Base-by-base conservation (phyloP, 495 filamentous ascomycete genomes). In the Evernia prunastri region DNA sequence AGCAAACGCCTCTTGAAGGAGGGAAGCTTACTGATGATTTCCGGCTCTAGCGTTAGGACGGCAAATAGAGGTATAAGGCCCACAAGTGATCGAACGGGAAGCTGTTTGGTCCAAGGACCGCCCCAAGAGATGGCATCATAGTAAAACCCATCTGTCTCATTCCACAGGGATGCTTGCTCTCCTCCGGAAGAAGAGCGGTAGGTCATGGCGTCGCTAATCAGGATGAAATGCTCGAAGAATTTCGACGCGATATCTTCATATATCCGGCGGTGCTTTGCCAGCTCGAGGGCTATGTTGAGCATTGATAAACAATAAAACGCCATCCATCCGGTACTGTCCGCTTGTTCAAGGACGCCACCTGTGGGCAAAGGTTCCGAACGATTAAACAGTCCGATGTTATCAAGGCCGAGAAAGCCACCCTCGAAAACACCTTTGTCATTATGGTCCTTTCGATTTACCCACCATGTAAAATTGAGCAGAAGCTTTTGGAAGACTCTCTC, bases 251-350 rank as follows among this genome's bases (percentile, higher is more conserved):
- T 78, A 67, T 97, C 93, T 79, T 97, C 93, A 72, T 97, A 97
- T 53, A 87, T 96, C n/a, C 93, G 85, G 17, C 93, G 86, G 72
- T 96, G 91, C 77, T 96, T 97, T 29, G 93, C 92, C 62, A 97
- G 78, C 75, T 96, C 93, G 27, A 97, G 81, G 13, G 92, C 87
- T 70, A 97, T 97, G 73, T 97, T 97, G 68, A 97, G 80, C 93
- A 97, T 97, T 76, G 83, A 88, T 59, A 97, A 78, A 67, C 85
- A 96, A 76, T 96, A 97, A 72, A 96, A 97, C 18, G 88, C 93
- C 93, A 97, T 97, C 93, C 93, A 97, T 58, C 93, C 93, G 9
- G 93, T 97, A 68, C 90, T 95, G 79, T 97, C 93, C 13, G 93
- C 93, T 77, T 97, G 93, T 75, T 97, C 93, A 23, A 97, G 81